Evolutionary conservation across 352 stramenopile genomes (phyloP).

Genomic region (Pythium sukuiense): DNA sequence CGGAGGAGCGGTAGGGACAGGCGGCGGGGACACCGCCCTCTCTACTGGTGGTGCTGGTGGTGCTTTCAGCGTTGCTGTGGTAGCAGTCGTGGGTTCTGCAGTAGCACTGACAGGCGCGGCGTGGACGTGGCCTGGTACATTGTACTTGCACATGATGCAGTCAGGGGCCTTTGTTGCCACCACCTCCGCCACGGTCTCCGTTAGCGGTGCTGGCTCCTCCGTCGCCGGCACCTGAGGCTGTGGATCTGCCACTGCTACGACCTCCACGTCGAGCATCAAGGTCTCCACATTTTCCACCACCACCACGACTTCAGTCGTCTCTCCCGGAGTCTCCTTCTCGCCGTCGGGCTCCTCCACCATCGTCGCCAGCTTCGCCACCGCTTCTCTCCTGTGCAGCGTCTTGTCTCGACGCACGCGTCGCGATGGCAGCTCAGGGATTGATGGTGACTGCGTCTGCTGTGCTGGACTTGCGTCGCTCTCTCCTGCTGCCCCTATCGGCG

Average conservation of each 20-base stretch:
- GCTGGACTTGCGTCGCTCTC: not conserved
- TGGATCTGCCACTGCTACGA: not conserved
- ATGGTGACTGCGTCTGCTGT: not conserved
- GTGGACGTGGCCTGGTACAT: conserved; percentile 20
- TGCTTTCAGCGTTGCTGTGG: not conserved
- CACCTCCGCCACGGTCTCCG: not conserved
- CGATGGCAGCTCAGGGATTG: not conserved
- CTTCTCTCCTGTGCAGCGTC: conserved; percentile 19
- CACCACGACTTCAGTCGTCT: not conserved
- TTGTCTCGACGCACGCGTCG: conserved; percentile 22
- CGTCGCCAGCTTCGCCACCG: conserved; percentile 24
- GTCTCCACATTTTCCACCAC: not conserved
- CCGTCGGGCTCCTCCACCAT: conserved; percentile 29
- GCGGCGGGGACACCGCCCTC: not conserved
- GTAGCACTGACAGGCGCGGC: not conserved
- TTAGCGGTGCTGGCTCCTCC: not conserved
- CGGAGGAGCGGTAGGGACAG: not conserved
- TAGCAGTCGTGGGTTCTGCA: not conserved
- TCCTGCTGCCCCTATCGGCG: not conserved
- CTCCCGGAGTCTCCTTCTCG: conserved; percentile 6
- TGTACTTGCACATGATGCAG: conserved; percentile 22
- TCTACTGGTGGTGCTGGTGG: not conserved
- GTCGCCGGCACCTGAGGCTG: not conserved
- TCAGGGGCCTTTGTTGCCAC: not conserved
- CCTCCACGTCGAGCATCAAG: not conserved